These are phyloP conservation scores for Trypanosoma boissoni DNA, from an alignment of 208 protist species.

Conservation along the genomic window DNA sequence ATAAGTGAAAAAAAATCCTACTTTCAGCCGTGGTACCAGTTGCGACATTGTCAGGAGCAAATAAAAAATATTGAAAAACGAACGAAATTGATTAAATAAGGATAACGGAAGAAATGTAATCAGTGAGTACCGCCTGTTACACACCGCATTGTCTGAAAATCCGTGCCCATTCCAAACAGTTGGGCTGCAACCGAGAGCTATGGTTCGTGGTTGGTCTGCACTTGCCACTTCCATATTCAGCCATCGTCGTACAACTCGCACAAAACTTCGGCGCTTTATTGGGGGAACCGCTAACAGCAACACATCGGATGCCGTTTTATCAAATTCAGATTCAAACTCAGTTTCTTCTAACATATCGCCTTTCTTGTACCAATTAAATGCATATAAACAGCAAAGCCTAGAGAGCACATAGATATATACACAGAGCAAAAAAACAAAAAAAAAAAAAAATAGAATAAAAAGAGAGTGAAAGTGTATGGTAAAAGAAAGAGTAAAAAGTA, in stretches of 20 bases:
- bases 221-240: constrained; percentile 19
- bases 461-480: neutral
- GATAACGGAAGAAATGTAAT: constrained; percentile 79
- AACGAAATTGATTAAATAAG: constrained; percentile 72
- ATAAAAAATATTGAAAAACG: constrained; percentile 88
- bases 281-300: constrained; percentile 1
- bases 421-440: constrained; percentile 3
- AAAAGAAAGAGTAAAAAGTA: constrained; percentile 4
- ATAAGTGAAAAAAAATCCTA: constrained; percentile 96
- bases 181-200: constrained; percentile 45
- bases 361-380: too few species aligned
- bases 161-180: constrained; percentile 38
- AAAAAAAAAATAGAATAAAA: neutral
- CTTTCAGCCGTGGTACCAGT: constrained; percentile 68
- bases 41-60: constrained; percentile 84
- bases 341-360: too few species aligned
- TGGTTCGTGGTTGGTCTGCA: constrained; percentile 35
- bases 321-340: too few species aligned
- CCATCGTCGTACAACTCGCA: neutral
- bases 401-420: neutral
- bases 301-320: neutral
- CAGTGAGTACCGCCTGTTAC: constrained; percentile 75
- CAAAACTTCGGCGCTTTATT: neutral
- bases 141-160: constrained; percentile 74
- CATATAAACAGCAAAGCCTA: neutral